Base-by-base conservation (phyloP, 306 rosid species). In the Fragaria iinumae region DNA sequence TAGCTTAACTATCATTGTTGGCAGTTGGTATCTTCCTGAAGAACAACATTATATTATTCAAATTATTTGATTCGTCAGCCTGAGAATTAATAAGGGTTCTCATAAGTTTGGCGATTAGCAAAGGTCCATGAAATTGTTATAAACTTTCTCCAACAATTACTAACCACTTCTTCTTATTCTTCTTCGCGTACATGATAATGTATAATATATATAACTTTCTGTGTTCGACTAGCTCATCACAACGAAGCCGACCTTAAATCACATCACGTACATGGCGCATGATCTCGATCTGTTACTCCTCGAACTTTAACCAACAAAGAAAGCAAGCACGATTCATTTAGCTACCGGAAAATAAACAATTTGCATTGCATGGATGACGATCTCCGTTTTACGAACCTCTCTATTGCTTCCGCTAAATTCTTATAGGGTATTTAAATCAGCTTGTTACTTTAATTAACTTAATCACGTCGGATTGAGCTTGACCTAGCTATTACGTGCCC, bases 401-500 rank as follows among this genome's bases (percentile, higher is more conserved):
- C 13, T 5, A 2, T 23, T 47, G 57, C 48, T 75, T 53, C 57
- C 34, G 55, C 47, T 36, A 66, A 69, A 52, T 41, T 75, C 48
- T 60, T 49, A 9, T 6, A 29, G 25, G 2, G 25, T 44, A 9
- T 34, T 12, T 45, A 34, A 75, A 23, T 17, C 11, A 34, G 36
- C 4, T 72, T 4, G 1, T 8, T 55, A 53, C 21, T 11, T 71
- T 7, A 53, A 3, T 16, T 4, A 21, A 6, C 6, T 14, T 65
- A 47, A 69, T 57, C 59, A 27, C 71, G 1, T 69, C 68, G 57
- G 18, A 16, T 57, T 52, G 36, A 39, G 4, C 16, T 32, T 23
- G 18, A 23, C 8, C 20, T 8, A 29, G 32, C 32, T 29, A 49
- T 67, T 67, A 81, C 88, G 88, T 87, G 89, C 79, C 81, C 25